phyloP scores from a whole-genome alignment of 805 yeast species.

The Saturnispora halmiae region DNA sequence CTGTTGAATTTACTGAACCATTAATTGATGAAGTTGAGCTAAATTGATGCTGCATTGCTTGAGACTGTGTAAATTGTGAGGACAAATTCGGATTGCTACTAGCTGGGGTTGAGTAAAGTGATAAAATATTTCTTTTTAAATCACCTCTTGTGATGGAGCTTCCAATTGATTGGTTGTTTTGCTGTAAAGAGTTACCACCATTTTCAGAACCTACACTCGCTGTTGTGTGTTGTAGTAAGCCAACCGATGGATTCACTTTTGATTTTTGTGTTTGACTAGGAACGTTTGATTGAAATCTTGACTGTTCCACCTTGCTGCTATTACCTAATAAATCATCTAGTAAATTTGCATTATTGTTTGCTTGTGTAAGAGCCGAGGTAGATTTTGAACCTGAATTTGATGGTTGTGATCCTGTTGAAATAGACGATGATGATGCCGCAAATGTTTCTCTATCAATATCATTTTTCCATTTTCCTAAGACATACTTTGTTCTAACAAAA shows the following conservation, averaged over 20 bases:
- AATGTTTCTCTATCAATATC: slow-evolving; percentile 36
- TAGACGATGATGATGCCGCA: slow-evolving; percentile 3
- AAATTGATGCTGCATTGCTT: slow-evolving; percentile 10
- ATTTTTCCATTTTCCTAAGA: slow-evolving; percentile 73
- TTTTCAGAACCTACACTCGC: neutral
- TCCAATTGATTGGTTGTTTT: slow-evolving; percentile 1
- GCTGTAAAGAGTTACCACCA: too few relatives aligned
- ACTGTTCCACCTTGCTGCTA: slow-evolving; percentile 4
- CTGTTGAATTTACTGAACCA: slow-evolving; percentile 1
- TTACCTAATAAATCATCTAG: slow-evolving; percentile 7
- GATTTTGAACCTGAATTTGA: too few relatives aligned
- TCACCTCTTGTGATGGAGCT: slow-evolving; percentile 53
- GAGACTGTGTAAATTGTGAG: slow-evolving; percentile 1
- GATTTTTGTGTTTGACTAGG: slow-evolving; percentile 3
- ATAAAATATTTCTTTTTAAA: slow-evolving; percentile 82
- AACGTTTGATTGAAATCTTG: slow-evolving; percentile 10
- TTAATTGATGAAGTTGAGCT: slow-evolving; percentile 4
- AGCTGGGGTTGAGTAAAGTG: slow-evolving; percentile 68
- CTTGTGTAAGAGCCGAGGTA: slow-evolving; percentile 10
- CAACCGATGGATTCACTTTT: slow-evolving; percentile 7
- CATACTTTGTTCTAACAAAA: slow-evolving; percentile 89
- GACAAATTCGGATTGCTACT: slow-evolving; percentile 6
- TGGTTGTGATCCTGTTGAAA: slow-evolving; percentile 8
- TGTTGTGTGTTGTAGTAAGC: slow-evolving; percentile 9
- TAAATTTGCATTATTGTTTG: slow-evolving; percentile 1